These are phyloP conservation scores for Hypoxylon lenormandii DNA, from an alignment of 495 filamentous ascomycete genomes.

Conservation along the genomic window DNA sequence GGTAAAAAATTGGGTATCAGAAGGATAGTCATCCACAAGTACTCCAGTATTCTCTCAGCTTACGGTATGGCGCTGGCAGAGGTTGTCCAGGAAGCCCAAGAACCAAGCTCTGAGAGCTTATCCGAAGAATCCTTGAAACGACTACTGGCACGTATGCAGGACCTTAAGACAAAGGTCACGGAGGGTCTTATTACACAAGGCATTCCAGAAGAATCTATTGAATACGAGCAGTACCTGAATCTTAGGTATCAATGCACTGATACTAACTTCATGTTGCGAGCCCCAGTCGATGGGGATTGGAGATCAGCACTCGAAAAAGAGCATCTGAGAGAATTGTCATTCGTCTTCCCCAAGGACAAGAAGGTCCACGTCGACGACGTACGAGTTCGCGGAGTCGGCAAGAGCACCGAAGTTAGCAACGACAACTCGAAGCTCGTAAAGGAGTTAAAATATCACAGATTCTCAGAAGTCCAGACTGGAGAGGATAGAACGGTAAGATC, in stretches of 20 bases:
- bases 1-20: conserved; percentile 86
- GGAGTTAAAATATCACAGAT: conserved; percentile 68
- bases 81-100: conserved; percentile 91
- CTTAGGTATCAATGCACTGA: conserved; percentile 90
- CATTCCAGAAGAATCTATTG: conserved; percentile 68
- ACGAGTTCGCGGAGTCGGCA: conserved; percentile 85
- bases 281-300: conserved; percentile 71
- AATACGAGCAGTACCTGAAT: conserved; percentile 89
- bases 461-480: conserved; percentile 64
- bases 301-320: conserved; percentile 77
- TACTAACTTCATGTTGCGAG: conserved; percentile 84
- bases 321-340: conserved; percentile 80
- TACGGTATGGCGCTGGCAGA: conserved; percentile 98
- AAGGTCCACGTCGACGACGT: conserved; percentile 82
- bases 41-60: conserved; percentile 93
- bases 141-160: conserved; percentile 67
- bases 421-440: conserved; percentile 61
- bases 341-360: conserved; percentile 38
- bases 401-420: conserved; percentile 66
- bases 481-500: conserved; percentile 72
- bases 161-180: conserved; percentile 74
- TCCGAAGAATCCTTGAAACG: conserved; percentile 69
- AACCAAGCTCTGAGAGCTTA: conserved; percentile 81
- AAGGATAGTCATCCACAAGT: conserved; percentile 88
- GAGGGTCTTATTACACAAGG: conserved; percentile 73